Evolutionary conservation across 495 filamentous ascomycete species (phyloP).

Genomic region (Daldinia bambusicola): DNA sequence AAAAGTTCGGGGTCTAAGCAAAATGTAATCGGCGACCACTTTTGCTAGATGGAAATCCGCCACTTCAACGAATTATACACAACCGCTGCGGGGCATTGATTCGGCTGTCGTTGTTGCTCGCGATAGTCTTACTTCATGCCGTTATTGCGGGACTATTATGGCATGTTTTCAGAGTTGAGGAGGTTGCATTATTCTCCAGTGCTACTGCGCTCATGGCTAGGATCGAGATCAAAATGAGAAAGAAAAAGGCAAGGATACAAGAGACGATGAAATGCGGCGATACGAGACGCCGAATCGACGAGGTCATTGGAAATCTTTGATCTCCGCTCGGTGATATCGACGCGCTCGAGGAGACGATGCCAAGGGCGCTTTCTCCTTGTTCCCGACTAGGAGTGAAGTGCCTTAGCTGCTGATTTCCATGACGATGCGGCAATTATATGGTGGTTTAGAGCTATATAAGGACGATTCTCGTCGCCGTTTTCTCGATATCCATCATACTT

Average conservation of each 20-base stretch:
- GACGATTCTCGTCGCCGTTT: not conserved
- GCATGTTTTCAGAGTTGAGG: conserved; percentile 9
- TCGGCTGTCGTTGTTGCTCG: conserved; percentile 3
- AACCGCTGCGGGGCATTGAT: conserved; percentile 11
- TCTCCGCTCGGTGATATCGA: conserved; percentile 11
- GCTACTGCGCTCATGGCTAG: conserved; percentile 9
- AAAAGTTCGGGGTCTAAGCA: not conserved
- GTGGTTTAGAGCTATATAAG: conserved; percentile 21
- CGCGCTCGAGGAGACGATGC: conserved; percentile 9
- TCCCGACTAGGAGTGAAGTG: conserved; percentile 10
- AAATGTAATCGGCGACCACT: conserved; percentile 37
- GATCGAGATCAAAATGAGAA: conserved; percentile 1
- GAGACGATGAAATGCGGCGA: not conserved
- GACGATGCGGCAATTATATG: conserved; percentile 1
- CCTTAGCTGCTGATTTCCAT: not conserved
- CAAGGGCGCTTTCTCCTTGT: conserved; percentile 6
- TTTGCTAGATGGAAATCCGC: not conserved
- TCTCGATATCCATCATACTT: not conserved
- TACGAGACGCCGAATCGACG: conserved; percentile 14
- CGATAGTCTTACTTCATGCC: conserved; percentile 1
- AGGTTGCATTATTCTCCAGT: not conserved
- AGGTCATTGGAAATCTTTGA: conserved; percentile 9
- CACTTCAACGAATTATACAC: conserved; percentile 1
- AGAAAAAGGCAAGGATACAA: conserved; percentile 1
- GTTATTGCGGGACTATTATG: conserved; percentile 4